Evolutionary conservation across 2,329 filamentous ascomycete species (phyloP).

Genomic region (Diaporthe australafricana): DNA sequence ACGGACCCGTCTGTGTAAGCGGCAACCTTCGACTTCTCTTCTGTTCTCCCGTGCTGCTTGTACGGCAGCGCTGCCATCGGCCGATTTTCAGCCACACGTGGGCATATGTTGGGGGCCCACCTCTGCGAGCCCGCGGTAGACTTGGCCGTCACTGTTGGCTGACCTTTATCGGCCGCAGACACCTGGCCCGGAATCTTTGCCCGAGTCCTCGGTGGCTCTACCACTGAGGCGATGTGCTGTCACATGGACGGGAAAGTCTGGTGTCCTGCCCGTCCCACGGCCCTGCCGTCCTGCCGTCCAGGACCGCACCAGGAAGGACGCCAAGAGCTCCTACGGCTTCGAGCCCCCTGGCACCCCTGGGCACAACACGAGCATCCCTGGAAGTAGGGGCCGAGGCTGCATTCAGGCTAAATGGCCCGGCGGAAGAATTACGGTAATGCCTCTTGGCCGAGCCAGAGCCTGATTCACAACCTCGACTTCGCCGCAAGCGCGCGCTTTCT

Average conservation of each 20-base stretch:
- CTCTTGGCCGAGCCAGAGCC: slow-evolving; percentile 21
- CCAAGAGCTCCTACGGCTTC: slow-evolving; percentile 15
- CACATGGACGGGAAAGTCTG: slow-evolving; percentile 16
- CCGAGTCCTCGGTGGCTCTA: slow-evolving; percentile 9
- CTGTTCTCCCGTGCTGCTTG: background rate
- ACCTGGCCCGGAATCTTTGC: background rate
- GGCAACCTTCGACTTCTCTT: background rate
- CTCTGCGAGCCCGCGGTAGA: background rate
- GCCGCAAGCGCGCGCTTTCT: slow-evolving; percentile 9
- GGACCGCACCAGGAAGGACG: background rate
- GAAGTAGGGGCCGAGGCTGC: background rate
- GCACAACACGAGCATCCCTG: background rate
- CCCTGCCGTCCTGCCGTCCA: slow-evolving; percentile 8
- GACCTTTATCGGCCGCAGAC: background rate
- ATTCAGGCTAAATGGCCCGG: slow-evolving; percentile 25
- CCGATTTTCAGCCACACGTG: background rate
- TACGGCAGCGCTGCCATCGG: background rate
- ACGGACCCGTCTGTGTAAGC: background rate
- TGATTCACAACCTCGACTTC: slow-evolving; percentile 12
- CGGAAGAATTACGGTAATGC: slow-evolving; percentile 20
- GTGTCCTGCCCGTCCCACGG: slow-evolving; percentile 4
- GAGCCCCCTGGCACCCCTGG: slow-evolving; percentile 16
- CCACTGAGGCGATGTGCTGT: background rate
- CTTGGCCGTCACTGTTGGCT: background rate
- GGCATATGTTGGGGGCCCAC: slow-evolving; percentile 1